These are phyloP conservation scores for Zygoascus bituminiphila DNA, from an alignment of 805 yeast genomes.

Conservation along the genomic window DNA sequence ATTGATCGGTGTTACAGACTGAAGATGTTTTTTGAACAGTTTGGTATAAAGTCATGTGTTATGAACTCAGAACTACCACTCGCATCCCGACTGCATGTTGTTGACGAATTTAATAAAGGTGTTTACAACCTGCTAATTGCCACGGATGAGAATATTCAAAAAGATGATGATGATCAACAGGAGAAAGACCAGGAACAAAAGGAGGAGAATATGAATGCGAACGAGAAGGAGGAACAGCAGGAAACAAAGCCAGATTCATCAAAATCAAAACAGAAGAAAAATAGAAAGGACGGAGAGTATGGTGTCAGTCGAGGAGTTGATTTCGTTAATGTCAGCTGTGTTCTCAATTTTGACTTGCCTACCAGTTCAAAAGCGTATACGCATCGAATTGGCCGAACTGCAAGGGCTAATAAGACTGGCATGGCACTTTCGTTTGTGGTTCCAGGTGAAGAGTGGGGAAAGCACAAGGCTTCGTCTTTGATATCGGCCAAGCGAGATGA, in stretches of 20 bases:
- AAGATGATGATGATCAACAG: constrained; percentile 37
- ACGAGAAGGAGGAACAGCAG: constrained; percentile 14
- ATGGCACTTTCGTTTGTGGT: constrained; percentile 91
- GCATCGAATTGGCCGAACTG: constrained; percentile 95
- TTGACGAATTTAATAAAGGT: constrained; percentile 88
- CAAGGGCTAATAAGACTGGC: constrained; percentile 94
- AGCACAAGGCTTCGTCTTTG: constrained; percentile 73
- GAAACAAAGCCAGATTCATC: constrained; percentile 7
- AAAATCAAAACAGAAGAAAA: constrained; percentile 17
- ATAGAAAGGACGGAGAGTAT: constrained; percentile 58
- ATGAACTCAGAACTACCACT: constrained; percentile 88
- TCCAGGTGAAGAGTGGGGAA: constrained; percentile 74
- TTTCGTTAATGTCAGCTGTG: constrained; percentile 93
- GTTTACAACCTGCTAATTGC: constrained; percentile 84
- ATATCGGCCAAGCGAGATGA: constrained; percentile 75
- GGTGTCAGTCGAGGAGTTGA: constrained; percentile 97
- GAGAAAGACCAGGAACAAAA: constrained; percentile 21
- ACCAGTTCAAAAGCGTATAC: constrained; percentile 80
- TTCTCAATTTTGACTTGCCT: constrained; percentile 89
- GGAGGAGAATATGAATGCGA: constrained; percentile 4
- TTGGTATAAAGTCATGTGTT: constrained; percentile 83
- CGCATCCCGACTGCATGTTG: constrained; percentile 88
- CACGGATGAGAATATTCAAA: constrained; percentile 77
- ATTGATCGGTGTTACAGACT: constrained; percentile 93
- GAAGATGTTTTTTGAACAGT: constrained; percentile 85